Conservation (phyloP, 2,329 filamentous ascomycete species). For the Beauveria varroae region DNA sequence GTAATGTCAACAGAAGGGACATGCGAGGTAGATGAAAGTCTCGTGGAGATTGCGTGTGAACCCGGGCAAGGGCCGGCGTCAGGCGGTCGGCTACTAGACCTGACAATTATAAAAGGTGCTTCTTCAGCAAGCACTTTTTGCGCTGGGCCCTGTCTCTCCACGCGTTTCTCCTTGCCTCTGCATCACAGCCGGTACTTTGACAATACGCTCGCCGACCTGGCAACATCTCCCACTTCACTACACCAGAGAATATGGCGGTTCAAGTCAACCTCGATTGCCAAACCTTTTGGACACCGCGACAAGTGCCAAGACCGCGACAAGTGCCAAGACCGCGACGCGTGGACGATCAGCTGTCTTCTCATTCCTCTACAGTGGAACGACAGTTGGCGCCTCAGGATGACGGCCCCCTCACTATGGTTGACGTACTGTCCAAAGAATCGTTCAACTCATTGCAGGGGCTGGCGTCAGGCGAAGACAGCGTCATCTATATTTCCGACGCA, state of each 20-base stretch:
- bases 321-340: not conserved
- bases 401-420: too few species aligned
- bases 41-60: not conserved
- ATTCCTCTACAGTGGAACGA: too few species aligned
- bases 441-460: too few species aligned
- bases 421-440: too few species aligned
- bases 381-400: too few species aligned
- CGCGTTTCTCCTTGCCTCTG: not conserved
- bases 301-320: not conserved
- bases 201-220: not conserved
- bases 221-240: not conserved
- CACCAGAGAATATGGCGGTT: not conserved
- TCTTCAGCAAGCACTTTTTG: not conserved
- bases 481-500: too few species aligned
- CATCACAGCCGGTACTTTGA: not conserved
- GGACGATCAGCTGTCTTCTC: too few species aligned
- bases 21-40: not conserved
- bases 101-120: not conserved
- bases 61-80: not conserved
- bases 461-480: too few species aligned
- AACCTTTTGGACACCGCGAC: not conserved
- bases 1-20: not conserved
- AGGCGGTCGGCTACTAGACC: not conserved
- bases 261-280: not conserved
- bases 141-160: not conserved